phyloP scores from a whole-genome alignment of 2,329 filamentous ascomycete species.

The Phyllosticta citrichinensis region DNA sequence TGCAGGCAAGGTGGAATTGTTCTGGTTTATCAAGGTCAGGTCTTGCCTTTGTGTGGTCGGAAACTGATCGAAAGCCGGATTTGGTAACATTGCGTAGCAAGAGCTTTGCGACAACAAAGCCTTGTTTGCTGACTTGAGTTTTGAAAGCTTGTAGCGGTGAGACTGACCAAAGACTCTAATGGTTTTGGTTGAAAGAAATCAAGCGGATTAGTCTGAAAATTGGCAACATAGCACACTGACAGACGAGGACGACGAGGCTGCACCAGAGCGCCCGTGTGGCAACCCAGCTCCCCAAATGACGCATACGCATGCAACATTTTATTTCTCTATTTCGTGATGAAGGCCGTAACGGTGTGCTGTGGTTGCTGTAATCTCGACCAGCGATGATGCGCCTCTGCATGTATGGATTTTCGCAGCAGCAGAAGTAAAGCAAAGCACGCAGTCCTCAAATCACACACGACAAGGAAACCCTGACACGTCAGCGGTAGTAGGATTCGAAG shows the following conservation, averaged over 20 bases:
- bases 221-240: background rate
- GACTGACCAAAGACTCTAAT: background rate
- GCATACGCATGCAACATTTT: background rate
- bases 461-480: constrained; percentile 6
- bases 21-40: background rate
- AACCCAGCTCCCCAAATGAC: background rate
- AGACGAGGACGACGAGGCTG: background rate
- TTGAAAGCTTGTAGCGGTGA: background rate
- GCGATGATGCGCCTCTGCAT: background rate
- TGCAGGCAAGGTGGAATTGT: background rate
- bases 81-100: background rate
- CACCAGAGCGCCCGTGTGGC: too few species aligned
- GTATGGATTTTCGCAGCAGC: background rate
- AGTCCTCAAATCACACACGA: constrained; percentile 9
- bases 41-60: constrained; percentile 1
- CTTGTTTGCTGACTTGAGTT: background rate
- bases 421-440: constrained; percentile 1
- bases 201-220: background rate
- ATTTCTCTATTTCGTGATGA: background rate
- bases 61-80: background rate
- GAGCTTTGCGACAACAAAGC: background rate
- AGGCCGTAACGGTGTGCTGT: background rate
- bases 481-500: constrained; percentile 3
- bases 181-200: background rate
- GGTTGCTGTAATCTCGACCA: background rate